phyloP scores from a whole-genome alignment of 2,329 filamentous ascomycete species.

The Didymella segeticola region DNA sequence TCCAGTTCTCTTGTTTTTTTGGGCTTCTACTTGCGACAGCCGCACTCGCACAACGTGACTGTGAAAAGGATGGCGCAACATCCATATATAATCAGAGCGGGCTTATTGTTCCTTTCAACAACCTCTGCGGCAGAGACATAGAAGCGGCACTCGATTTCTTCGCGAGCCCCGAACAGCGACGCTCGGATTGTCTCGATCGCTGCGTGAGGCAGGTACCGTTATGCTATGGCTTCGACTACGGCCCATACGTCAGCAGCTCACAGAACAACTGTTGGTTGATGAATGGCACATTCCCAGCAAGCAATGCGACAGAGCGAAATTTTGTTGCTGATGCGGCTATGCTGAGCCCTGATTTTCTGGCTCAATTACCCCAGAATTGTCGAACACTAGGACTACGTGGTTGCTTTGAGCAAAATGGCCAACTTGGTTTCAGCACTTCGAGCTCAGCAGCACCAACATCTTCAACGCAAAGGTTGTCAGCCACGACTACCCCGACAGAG shows the following conservation, averaged over 20 bases:
- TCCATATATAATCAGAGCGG: not conserved
- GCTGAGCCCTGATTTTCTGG: not conserved
- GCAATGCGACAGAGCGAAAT: not conserved
- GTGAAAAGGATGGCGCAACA: not conserved
- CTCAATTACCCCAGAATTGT: not conserved
- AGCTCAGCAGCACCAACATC: not conserved
- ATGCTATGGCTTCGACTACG: conserved; percentile 20
- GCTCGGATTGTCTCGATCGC: conserved; percentile 12
- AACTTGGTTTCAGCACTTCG: not conserved
- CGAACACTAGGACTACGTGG: not conserved
- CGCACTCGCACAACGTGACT: not conserved
- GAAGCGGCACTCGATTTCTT: conserved; percentile 15
- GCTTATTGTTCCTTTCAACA: conserved; percentile 11
- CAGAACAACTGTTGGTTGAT: conserved; percentile 16
- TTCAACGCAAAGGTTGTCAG: not conserved
- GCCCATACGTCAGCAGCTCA: not conserved
- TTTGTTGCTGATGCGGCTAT: conserved; percentile 12
- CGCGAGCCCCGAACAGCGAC: not conserved
- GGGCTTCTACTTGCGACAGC: not conserved
- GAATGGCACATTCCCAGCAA: conserved; percentile 7
- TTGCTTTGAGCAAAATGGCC: not conserved
- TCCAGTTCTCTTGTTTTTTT: not conserved
- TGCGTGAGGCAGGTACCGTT: conserved; percentile 15
- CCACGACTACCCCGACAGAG: not conserved
- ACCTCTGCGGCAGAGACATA: conserved; percentile 20